These are phyloP conservation scores for Aureobasidium sp. DNA, from an alignment of 2,329 filamentous ascomycete genomes.

Conservation along the genomic window DNA sequence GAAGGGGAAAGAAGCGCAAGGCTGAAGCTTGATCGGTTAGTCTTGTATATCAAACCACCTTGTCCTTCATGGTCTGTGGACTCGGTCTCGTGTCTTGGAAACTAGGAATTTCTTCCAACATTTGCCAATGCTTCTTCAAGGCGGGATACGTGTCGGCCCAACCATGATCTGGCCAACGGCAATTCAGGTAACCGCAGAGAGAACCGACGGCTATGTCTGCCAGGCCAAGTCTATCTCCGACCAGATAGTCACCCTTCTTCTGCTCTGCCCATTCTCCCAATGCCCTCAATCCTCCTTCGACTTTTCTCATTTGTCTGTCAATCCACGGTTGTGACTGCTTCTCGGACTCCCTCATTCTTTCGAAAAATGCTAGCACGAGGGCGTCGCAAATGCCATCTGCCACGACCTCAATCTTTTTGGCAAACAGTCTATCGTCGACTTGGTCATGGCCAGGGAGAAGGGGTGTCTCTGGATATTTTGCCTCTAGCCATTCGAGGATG, in stretches of 20 bases:
- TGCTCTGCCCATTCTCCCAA: constrained; percentile 24
- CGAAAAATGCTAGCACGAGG: constrained; percentile 30
- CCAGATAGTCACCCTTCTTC: constrained; percentile 21
- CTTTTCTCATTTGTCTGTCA: constrained; percentile 28
- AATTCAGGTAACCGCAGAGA: constrained; percentile 28
- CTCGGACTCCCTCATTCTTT: constrained; percentile 23
- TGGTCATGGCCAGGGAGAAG: constrained; percentile 20
- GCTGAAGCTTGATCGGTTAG: constrained; percentile 17
- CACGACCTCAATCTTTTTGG: constrained; percentile 28
- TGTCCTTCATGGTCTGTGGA: constrained; percentile 28
- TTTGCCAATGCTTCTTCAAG: constrained; percentile 38
- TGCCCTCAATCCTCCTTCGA: constrained; percentile 27
- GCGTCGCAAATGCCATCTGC: constrained; percentile 31
- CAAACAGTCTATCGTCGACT: constrained; percentile 23
- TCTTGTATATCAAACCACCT: constrained; percentile 23
- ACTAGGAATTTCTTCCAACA: constrained; percentile 35
- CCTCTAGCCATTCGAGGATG: constrained; percentile 31
- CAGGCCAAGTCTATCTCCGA: constrained; percentile 25
- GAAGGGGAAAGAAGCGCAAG: constrained; percentile 29
- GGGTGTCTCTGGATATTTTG: constrained; percentile 24
- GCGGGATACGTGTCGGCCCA: constrained; percentile 28
- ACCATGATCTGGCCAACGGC: constrained; percentile 25
- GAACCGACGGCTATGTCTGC: constrained; percentile 29
- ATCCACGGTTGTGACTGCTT: constrained; percentile 26
- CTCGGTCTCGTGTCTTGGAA: constrained; percentile 26